phyloP scores from a whole-genome alignment of 2,329 filamentous ascomycete genomes.

The Epichloe sibirici region DNA sequence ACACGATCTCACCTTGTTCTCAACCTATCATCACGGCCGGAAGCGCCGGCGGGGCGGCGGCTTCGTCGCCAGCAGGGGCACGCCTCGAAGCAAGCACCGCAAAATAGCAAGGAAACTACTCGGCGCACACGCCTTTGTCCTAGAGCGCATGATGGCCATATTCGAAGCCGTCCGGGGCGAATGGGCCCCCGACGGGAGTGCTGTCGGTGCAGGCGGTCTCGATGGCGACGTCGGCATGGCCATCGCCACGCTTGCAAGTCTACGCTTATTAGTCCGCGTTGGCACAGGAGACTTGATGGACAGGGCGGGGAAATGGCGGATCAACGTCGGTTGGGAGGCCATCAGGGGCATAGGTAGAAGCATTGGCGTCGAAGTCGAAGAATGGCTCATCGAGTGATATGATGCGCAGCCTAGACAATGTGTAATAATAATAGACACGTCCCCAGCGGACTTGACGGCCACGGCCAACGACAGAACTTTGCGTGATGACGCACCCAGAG shows the following conservation, averaged over 20 bases:
- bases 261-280: constrained; percentile 56
- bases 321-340: constrained; percentile 70
- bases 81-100: constrained; percentile 40
- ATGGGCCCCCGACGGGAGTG: constrained; percentile 29
- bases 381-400: constrained; percentile 55
- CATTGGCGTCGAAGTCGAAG: constrained; percentile 66
- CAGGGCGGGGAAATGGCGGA: constrained; percentile 59
- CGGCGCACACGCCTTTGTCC: constrained; percentile 62
- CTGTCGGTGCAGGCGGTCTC: constrained; percentile 20
- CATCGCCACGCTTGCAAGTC: constrained; percentile 59
- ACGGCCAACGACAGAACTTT: too few species aligned
- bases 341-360: constrained; percentile 57
- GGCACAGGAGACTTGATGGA: constrained; percentile 54
- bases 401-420: too few species aligned
- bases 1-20: constrained; percentile 66
- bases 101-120: constrained; percentile 69
- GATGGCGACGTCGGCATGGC: constrained; percentile 49
- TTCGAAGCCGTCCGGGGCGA: constrained; percentile 53
- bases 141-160: constrained; percentile 70
- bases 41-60: constrained; percentile 38
- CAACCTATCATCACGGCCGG: constrained; percentile 49
- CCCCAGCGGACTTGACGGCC: too few species aligned
- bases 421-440: not conserved
- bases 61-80: constrained; percentile 20
- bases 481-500: too few species aligned